Evolutionary conservation across 2,329 filamentous ascomycete species (phyloP).

Genomic region (Didymella pinodella): DNA sequence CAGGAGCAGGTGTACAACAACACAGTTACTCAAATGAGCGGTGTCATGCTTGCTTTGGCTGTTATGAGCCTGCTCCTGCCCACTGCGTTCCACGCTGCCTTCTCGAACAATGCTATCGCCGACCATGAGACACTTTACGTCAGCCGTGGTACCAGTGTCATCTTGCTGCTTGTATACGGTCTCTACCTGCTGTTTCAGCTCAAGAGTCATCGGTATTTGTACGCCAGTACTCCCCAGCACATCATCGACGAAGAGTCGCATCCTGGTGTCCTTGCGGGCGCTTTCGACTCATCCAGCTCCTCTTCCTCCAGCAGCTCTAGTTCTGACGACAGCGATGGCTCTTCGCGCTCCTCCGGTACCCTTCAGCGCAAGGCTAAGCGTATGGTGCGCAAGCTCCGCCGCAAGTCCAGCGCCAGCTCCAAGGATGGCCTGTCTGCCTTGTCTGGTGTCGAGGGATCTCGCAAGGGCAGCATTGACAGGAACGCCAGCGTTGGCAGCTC

Average conservation of each 20-base stretch:
- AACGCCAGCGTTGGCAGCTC: conserved; percentile 28
- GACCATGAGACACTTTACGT: conserved; percentile 79
- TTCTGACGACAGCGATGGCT: conserved; percentile 71
- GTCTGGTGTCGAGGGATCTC: conserved; percentile 51
- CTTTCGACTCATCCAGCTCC: conserved; percentile 75
- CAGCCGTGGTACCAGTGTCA: conserved; percentile 87
- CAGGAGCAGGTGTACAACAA: conserved; percentile 96
- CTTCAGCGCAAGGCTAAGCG: conserved; percentile 77
- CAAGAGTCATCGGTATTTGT: conserved; percentile 90
- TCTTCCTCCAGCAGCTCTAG: conserved; percentile 56
- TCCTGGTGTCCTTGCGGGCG: conserved; percentile 82
- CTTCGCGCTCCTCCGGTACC: conserved; percentile 71
- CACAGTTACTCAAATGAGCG: conserved; percentile 95
- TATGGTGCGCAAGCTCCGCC: conserved; percentile 74
- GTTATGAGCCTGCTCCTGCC: conserved; percentile 89
- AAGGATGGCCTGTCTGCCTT: conserved; percentile 63
- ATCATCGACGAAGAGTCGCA: conserved; percentile 91
- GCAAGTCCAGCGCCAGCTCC: conserved; percentile 79
- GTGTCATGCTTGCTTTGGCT: conserved; percentile 86
- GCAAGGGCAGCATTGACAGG: conserved; percentile 33
- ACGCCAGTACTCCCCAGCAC: conserved; percentile 88
- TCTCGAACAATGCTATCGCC: conserved; percentile 67
- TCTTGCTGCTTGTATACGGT: conserved; percentile 81
- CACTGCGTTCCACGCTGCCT: conserved; percentile 93
- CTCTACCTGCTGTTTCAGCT: conserved; percentile 90